Evolutionary conservation across 2,329 filamentous ascomycete species (phyloP).

Genomic region (Clonostachys rhizophaga): DNA sequence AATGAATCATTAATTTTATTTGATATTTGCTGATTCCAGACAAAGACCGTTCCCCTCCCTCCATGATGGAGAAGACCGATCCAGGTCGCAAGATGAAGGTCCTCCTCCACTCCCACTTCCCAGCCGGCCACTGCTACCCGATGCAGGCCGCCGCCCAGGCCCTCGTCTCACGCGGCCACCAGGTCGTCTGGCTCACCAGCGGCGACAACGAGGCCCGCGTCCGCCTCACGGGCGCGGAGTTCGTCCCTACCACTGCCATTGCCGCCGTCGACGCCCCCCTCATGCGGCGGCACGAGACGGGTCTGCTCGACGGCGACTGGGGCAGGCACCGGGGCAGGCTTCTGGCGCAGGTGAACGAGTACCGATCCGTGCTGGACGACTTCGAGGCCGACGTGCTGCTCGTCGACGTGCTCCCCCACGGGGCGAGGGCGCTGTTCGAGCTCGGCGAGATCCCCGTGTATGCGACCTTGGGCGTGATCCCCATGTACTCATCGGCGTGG

Average conservation of each 20-base stretch:
- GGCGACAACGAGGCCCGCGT: conserved; percentile 24
- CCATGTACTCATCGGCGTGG: conserved; percentile 23
- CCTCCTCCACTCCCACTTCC: conserved; percentile 31
- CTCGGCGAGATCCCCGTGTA: conserved; percentile 24
- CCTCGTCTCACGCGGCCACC: conserved; percentile 27
- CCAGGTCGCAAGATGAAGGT: conserved; percentile 21
- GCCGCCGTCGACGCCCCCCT: conserved; percentile 21
- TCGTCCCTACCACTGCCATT: conserved; percentile 21
- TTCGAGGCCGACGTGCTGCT: conserved; percentile 24
- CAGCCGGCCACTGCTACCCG: conserved; percentile 29
- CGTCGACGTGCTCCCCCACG: conserved; percentile 29
- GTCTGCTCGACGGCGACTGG: conserved; percentile 20
- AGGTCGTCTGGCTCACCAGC: conserved; percentile 29
- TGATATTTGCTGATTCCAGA: too few species aligned
- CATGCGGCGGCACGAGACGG: conserved; percentile 15
- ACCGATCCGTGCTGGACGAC: conserved; percentile 18
- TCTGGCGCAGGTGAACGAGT: conserved; percentile 25
- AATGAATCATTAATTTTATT: too few species aligned
- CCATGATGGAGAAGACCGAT: too few species aligned
- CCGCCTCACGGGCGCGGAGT: conserved; percentile 22
- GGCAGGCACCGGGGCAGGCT: conserved; percentile 16
- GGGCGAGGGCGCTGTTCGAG: conserved; percentile 25
- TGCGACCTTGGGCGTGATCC: conserved; percentile 31
- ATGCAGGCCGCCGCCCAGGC: conserved; percentile 31
- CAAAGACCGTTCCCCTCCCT: too few species aligned